Base-by-base conservation (phyloP, 306 rosid species). In the Argentina anserina region DNA sequence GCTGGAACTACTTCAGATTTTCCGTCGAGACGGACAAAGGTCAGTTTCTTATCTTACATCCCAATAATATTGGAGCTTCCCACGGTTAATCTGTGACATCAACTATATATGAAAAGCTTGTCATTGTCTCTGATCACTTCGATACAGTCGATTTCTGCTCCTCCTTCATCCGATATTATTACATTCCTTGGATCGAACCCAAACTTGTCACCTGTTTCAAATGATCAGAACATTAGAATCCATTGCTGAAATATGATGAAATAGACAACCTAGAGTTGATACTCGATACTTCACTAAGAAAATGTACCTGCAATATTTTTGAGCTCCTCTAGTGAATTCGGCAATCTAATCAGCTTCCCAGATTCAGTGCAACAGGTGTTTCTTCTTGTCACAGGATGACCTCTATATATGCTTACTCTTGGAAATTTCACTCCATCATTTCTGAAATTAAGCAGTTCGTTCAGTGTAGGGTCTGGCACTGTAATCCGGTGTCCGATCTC, bases 111-210 rank as follows among this genome's bases (percentile, higher is more conserved):
- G 83, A 67, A 90, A 41, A 93, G 84, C 71, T 87, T 90, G 62
- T 93, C 98, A 76, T 89, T 86, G 76, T 93, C 98, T 86, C 96
- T 87, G 33, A 93, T 85, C 78, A 90, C 92, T 80, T 89, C 91
- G 74, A 89, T 75, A 7, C 83, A 82, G 43, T 93, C 96, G 56
- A 93, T 84, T 67, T 87, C 90, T 42, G 97, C 85, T 40, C 97
- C 98, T 76, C 73, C 90, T 83, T 85, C 96, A 83, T 93, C 82
- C 26, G 87, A 85, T 74, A 93, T 80, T 72, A 66, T 59, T 40
- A 84, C 45, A 67, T 82, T 81, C 68, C 69, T 76, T 64, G 83
- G 82, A 85, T 89, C 89, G 46, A 89, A 76, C 69, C 86, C 87
- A 59, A 93, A 81, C 75, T 79, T 91, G 50, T 87, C 85, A 78